Evolutionary conservation across 768 basidiomycete genomes (phyloP).

Genomic region (Asterophora lycoperdoides): DNA sequence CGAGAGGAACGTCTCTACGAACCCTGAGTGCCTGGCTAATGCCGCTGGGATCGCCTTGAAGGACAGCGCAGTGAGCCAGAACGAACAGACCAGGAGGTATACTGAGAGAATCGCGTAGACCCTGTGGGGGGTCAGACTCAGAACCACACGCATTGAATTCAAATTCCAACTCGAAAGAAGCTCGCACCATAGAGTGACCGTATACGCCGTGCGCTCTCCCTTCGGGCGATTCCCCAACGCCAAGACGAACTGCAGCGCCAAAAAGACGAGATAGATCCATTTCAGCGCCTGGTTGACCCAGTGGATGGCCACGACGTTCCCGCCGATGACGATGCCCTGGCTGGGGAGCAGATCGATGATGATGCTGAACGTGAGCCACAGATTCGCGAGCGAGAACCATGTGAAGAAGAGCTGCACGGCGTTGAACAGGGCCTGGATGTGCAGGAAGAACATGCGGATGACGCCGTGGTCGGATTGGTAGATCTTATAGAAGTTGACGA

Average conservation of each 20-base stretch:
- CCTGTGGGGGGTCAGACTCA: slow-evolving; percentile 31
- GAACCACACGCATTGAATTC: background rate
- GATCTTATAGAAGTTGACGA: slow-evolving; percentile 86
- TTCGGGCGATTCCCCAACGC: slow-evolving; percentile 81
- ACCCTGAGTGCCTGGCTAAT: slow-evolving; percentile 46
- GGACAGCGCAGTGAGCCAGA: slow-evolving; percentile 77
- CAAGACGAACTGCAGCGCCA: slow-evolving; percentile 60
- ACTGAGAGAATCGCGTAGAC: slow-evolving; percentile 82
- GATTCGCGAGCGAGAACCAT: slow-evolving; percentile 90
- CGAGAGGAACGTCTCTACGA: slow-evolving; percentile 60
- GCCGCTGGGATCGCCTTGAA: slow-evolving; percentile 56
- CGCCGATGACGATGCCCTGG: slow-evolving; percentile 60
- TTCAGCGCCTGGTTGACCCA: slow-evolving; percentile 82
- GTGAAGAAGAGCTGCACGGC: slow-evolving; percentile 79
- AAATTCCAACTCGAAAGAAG: too few relatives aligned
- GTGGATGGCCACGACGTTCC: slow-evolving; percentile 65
- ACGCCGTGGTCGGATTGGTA: slow-evolving; percentile 85
- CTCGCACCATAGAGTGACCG: slow-evolving; percentile 69
- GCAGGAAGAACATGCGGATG: slow-evolving; percentile 93
- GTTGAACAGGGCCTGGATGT: slow-evolving; percentile 89
- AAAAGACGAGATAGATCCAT: slow-evolving; percentile 86
- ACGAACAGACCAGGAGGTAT: slow-evolving; percentile 84
- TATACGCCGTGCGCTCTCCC: slow-evolving; percentile 74
- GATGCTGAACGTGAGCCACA: slow-evolving; percentile 94
- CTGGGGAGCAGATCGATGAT: slow-evolving; percentile 82